Evolutionary conservation across 2,329 filamentous ascomycete species (phyloP).

Genomic region (Arthrobotrys pseudoclavata): DNA sequence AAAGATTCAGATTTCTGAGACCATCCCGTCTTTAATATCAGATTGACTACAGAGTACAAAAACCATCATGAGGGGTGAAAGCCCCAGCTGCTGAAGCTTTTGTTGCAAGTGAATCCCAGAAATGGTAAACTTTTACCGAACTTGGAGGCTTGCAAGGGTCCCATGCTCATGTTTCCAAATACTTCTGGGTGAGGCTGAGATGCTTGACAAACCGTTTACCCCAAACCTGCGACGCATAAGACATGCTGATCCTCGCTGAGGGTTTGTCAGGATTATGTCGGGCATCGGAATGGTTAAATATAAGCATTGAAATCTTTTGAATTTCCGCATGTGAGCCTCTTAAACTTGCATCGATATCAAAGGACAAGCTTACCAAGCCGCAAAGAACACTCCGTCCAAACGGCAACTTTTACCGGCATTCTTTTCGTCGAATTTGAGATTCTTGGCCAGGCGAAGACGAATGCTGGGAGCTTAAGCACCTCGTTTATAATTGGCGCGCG

Average conservation of each 20-base stretch:
- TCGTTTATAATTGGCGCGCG: slow-evolving; percentile 17
- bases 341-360: slow-evolving; percentile 13
- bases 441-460: slow-evolving; percentile 15
- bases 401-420: slow-evolving; percentile 1
- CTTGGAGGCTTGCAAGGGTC: slow-evolving; percentile 37
- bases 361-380: not conserved
- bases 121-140: slow-evolving; percentile 59
- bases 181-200: slow-evolving; percentile 59
- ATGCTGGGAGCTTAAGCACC: slow-evolving; percentile 10
- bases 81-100: slow-evolving; percentile 16
- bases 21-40: slow-evolving; percentile 40
- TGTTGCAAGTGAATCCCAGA: slow-evolving; percentile 30
- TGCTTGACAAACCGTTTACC: slow-evolving; percentile 37
- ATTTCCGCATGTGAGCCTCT: slow-evolving; percentile 19
- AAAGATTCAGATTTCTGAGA: slow-evolving; percentile 9
- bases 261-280: slow-evolving; percentile 18
- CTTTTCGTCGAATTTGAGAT: slow-evolving; percentile 11
- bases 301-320: not conserved
- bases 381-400: not conserved
- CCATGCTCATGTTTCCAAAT: slow-evolving; percentile 59
- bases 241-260: slow-evolving; percentile 18
- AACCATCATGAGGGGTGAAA: slow-evolving; percentile 22
- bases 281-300: not conserved
- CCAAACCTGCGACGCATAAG: slow-evolving; percentile 29
- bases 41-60: not conserved